Base-by-base conservation (phyloP, 2,329 filamentous ascomycete genomes). In the Triangularia verruculosa region DNA sequence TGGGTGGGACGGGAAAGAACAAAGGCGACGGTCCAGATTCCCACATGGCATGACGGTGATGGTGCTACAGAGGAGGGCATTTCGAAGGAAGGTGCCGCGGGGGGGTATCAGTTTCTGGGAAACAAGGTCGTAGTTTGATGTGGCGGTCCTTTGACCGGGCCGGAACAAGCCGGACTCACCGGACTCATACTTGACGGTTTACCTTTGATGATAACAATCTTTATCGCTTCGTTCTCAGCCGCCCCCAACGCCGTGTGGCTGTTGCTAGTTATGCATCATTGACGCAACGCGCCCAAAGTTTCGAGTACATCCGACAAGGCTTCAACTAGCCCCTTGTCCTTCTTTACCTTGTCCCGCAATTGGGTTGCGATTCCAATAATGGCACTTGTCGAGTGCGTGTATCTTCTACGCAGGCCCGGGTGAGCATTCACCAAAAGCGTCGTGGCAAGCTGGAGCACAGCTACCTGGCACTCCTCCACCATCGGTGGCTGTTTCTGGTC, bases 361-460 rank as follows among this genome's bases (percentile, higher is more conserved):
- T 79, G 79, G 28, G 68, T 70, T 3, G 79, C 79, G 58, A 86
- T 76, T 3, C 83, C 82, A 8, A 76, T 68, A 12, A 88, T 74
- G 6, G 83, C 83, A 55, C 73, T 71, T 15, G 79, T 78, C n/a
- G 83, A 84, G 65, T 84, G 80, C 1, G 74, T 70, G 66, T 85
- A 86, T 17, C 85, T 77, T 67, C 74, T 80, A 62, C 77, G 75
- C 75, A 84, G 76, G 0, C 81, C 82, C 0, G 72, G 68, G 5
- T 75, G 79, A 20, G 83, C 78, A 27, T 78, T 78, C 1, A 70
- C 75, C 27, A 88, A 72, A n/a, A 88, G 70, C 2, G 80, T 77
- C 12, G 82, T 79, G 22, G 81, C 83, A 1, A 89, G 78, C 72
- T 87, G 85, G 58, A 88, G 71, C 27, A 80, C 78, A 1, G 83